These are phyloP conservation scores for Neoarthrinium moseri DNA, from an alignment of 2,329 filamentous ascomycete species.

Conservation along the genomic window DNA sequence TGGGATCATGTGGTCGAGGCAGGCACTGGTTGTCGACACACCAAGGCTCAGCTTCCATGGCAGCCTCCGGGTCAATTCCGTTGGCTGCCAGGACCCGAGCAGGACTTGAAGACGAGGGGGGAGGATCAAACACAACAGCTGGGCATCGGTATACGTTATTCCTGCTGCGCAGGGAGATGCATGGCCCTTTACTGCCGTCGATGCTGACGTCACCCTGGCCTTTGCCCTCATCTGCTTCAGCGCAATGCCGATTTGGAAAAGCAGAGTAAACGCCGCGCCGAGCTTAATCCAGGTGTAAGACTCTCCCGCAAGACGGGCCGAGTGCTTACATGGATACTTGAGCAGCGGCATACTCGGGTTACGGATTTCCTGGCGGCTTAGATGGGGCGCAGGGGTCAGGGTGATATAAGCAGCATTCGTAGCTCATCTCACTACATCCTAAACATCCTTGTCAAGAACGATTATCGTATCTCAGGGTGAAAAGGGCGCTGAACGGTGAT, in stretches of 20 bases:
- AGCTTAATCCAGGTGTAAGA: slow-evolving; percentile 11
- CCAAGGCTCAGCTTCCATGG: slow-evolving; percentile 19
- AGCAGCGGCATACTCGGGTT: slow-evolving; percentile 4
- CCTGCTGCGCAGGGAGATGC: slow-evolving; percentile 27
- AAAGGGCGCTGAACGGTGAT: slow-evolving; percentile 2
- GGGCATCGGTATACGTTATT: slow-evolving; percentile 24
- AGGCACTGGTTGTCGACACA: slow-evolving; percentile 28
- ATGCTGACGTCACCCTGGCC: slow-evolving; percentile 18
- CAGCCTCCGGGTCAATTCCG: slow-evolving; percentile 27
- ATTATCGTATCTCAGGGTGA: not conserved
- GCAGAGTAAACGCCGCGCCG: slow-evolving; percentile 28
- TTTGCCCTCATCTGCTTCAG: slow-evolving; percentile 12
- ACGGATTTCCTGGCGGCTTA: slow-evolving; percentile 3
- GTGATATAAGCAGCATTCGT: slow-evolving; percentile 6
- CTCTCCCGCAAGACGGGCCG: slow-evolving; percentile 9
- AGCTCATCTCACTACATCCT: slow-evolving; percentile 13
- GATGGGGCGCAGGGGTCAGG: slow-evolving; percentile 5
- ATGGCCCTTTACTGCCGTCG: slow-evolving; percentile 28
- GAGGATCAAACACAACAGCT: slow-evolving; percentile 26
- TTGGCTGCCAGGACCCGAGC: slow-evolving; percentile 17
- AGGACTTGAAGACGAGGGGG: slow-evolving; percentile 23
- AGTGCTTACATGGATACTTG: not conserved
- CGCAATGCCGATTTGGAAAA: slow-evolving; percentile 15
- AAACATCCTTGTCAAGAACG: not conserved
- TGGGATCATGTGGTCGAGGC: slow-evolving; percentile 24